Conservation (phyloP, 495 filamentous ascomycete species). For the Neurospora sp. region DNA sequence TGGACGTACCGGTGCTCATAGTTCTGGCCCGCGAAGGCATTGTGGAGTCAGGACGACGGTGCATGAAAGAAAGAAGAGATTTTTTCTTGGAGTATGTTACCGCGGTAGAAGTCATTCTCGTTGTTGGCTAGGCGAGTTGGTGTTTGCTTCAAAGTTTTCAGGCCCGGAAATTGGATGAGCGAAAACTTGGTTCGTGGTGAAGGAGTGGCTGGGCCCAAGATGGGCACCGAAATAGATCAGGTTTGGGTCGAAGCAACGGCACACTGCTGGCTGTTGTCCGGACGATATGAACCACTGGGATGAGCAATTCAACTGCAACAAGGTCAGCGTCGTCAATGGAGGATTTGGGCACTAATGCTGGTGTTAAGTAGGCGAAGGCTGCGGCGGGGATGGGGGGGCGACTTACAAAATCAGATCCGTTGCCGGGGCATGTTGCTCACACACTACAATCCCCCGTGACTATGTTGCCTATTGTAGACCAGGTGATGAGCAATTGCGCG, state of each 20-base stretch:
- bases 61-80: not conserved
- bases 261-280: not conserved
- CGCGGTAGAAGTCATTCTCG: slow-evolving; percentile 7
- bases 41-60: not conserved
- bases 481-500: not conserved
- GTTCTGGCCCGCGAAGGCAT: not conserved
- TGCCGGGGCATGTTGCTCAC: not conserved
- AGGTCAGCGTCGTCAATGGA: not conserved
- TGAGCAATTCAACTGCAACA: not conserved
- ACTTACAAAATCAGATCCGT: not conserved
- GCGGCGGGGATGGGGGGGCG: not conserved
- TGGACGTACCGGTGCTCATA: not conserved
- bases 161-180: not conserved
- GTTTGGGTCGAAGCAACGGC: not conserved
- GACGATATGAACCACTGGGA: not conserved
- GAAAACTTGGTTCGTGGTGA: not conserved
- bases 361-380: not conserved
- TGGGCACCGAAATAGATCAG: not conserved
- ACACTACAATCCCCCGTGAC: not conserved
- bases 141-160: not conserved
- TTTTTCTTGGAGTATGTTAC: slow-evolving; percentile 8
- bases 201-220: not conserved
- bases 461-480: not conserved
- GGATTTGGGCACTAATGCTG: not conserved
- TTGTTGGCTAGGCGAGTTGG: not conserved